Percentiles rank a stretch among this genome's conserved stretches.
Evolutionary conservation across 1,284 basidiomycete genomes (phyloP).

Genomic region (Ustilago esculenta): DNA sequence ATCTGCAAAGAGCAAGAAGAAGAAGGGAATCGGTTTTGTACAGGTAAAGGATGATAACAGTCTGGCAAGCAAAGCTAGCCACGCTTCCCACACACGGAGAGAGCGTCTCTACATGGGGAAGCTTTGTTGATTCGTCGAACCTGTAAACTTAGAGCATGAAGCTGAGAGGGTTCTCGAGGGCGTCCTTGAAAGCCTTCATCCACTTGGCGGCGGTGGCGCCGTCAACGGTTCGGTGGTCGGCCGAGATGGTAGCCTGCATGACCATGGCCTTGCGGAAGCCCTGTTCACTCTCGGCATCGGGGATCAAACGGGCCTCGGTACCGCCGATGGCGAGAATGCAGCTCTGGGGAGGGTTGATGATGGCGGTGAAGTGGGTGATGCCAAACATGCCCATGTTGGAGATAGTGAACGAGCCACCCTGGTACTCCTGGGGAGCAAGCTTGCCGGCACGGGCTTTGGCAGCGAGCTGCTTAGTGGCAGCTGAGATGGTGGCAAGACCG

Average conservation of each 20-base stretch:
- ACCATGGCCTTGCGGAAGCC: conserved; percentile 74
- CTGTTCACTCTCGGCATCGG: conserved; percentile 83
- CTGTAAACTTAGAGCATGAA: conserved; percentile 54
- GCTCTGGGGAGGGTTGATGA: conserved; percentile 98
- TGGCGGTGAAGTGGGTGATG: conserved; percentile 90
- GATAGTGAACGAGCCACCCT: conserved; percentile 98
- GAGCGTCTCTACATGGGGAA: too few relatives aligned
- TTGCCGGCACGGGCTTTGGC: conserved; percentile 96
- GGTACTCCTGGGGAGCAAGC: conserved; percentile 91
- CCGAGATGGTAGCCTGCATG: conserved; percentile 96
- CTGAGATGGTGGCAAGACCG: conserved; percentile 89
- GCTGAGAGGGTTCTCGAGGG: conserved; percentile 89
- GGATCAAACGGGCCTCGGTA: conserved; percentile 85
- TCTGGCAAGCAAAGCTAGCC: too few relatives aligned
- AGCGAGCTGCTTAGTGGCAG: conserved; percentile 90
- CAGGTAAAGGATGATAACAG: conserved; percentile 10
- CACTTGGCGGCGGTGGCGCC: conserved; percentile 71
- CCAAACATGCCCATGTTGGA: conserved; percentile 99
- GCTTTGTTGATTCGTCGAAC: not conserved
- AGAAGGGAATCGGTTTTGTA: conserved; percentile 12
- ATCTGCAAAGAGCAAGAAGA: conserved; percentile 6
- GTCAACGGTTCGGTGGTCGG: conserved; percentile 81
- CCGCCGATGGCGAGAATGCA: conserved; percentile 96
- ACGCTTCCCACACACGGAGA: too few relatives aligned
- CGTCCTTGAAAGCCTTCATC: conserved; percentile 91